phyloP scores from a whole-genome alignment of 2,329 filamentous ascomycete species.

The Pseudogymnoascus pannorum region DNA sequence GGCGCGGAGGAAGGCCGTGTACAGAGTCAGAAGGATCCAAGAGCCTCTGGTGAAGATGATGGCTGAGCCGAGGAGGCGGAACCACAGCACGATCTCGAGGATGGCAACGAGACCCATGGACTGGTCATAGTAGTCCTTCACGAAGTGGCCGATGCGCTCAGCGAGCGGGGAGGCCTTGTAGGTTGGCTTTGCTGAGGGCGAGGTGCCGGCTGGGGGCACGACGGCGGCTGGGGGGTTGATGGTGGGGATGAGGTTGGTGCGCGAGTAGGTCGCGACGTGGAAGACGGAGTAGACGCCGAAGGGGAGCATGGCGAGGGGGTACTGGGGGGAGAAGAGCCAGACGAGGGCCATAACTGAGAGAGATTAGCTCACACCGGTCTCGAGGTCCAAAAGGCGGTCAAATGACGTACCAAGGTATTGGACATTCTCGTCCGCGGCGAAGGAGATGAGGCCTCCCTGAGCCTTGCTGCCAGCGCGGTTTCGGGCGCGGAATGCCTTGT shows the following conservation, averaged over 20 bases:
- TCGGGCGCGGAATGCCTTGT: constrained; percentile 89
- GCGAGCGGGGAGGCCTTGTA: constrained; percentile 49
- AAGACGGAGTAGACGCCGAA: constrained; percentile 97
- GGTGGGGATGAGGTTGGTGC: constrained; percentile 85
- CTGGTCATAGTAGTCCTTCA: constrained; percentile 95
- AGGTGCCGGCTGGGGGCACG: constrained; percentile 46
- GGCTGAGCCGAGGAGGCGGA: constrained; percentile 72
- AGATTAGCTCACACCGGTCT: constrained; percentile 13
- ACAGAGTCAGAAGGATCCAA: constrained; percentile 79
- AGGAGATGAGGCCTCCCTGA: constrained; percentile 50
- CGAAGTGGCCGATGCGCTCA: constrained; percentile 82
- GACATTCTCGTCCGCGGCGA: constrained; percentile 88
- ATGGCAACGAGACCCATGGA: constrained; percentile 89
- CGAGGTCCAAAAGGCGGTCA: not conserved
- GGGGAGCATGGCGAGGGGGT: constrained; percentile 82
- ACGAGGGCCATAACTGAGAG: constrained; percentile 77
- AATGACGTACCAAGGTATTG: constrained; percentile 79
- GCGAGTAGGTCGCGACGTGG: constrained; percentile 95
- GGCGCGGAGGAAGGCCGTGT: constrained; percentile 87
- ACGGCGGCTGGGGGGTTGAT: constrained; percentile 59
- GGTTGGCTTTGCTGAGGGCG: constrained; percentile 50
- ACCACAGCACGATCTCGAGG: constrained; percentile 83
- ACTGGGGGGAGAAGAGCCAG: constrained; percentile 88
- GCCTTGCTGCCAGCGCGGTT: constrained; percentile 62
- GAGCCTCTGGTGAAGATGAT: constrained; percentile 84